Evolutionary conservation across 176 grass and related monocot species (phyloP), one percentile per base, ranked within the genome.

Genomic region (Phyllostachys edulis): DNA sequence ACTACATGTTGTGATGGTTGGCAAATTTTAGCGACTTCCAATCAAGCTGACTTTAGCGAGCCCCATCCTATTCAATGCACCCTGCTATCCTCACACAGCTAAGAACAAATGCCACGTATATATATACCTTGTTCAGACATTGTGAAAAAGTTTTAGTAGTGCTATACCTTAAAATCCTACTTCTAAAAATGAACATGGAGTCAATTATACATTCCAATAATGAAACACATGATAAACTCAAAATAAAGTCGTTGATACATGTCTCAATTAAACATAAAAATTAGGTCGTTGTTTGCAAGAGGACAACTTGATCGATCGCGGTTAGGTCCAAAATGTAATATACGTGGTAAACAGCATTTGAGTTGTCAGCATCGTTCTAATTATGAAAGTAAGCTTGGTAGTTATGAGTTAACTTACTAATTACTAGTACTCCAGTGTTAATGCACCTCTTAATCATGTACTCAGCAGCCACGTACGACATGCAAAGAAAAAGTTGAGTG

Each of bases 1-100:
- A 62, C n/a, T 60, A 12, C 10, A 10, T 60, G n/a, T 24, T 10
- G 57, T 5, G 57, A 60, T 62, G 59, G 10, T 27, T 5, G 1
- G 23, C 27, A 27, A 62, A 0, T 62, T 59, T 62, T 15, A n/a
- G n/a, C n/a, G n/a, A n/a, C n/a, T n/a, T n/a, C 82, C 90, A 88
- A 77, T 84, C 87, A 92, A 88, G 90, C 85, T 88, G 88, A 86
- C 88, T 90, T 86, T 84, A 63, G 70, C 76, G 24, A 92, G 21
- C 67, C 23, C 69, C 70, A 26, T 46, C 23, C 71, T 72, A 90
- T 90, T 96, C 77, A 93, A 93, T 96, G 91, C 84, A 41, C 68
- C 39, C 75, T 89, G 73, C 73, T 89, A 88, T 89, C 84, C 49
- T 91, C 68, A n/a, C 54, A 47, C 40, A 61, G 40, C 54, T 40